phyloP scores from a whole-genome alignment of 1,284 basidiomycete species.

The Macrocybe sp. region DNA sequence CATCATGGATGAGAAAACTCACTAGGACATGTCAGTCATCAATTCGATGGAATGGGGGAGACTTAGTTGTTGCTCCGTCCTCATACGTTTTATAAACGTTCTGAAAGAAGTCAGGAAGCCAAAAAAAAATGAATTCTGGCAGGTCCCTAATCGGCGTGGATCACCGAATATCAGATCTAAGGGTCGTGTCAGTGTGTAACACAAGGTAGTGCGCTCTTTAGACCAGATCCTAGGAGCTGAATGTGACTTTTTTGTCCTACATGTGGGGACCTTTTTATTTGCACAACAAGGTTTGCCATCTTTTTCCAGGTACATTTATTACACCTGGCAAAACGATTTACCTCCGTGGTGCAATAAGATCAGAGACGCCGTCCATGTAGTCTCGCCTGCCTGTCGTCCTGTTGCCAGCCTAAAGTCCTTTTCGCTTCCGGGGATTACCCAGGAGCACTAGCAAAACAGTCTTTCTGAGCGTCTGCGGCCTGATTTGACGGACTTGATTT shows the following conservation, averaged over 20 bases:
- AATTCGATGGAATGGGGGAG: conserved; percentile 35
- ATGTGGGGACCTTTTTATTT: conserved; percentile 26
- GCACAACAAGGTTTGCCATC: conserved; percentile 25
- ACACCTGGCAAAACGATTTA: conserved; percentile 16
- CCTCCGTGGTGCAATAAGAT: conserved; percentile 16
- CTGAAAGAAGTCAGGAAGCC: conserved; percentile 35
- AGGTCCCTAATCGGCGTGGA: conserved; percentile 53
- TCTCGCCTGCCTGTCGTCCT: no score
- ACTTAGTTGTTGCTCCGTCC: conserved; percentile 30
- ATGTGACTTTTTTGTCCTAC: conserved; percentile 15
- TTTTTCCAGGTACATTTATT: conserved; percentile 31
- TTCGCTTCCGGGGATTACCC: no score
- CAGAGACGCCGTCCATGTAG: conserved; percentile 1
- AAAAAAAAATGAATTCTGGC: conserved; percentile 42
- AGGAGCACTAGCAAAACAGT: conserved; percentile 2
- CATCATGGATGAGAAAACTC: conserved; percentile 24
- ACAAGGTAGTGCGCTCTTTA: conserved; percentile 4
- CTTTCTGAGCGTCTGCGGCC: background rate
- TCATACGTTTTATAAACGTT: conserved; percentile 43
- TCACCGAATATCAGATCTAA: conserved; percentile 64
- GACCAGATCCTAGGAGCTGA: conserved; percentile 35
- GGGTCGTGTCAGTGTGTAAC: conserved; percentile 40
- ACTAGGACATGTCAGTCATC: conserved; percentile 65
- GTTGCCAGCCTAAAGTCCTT: no score
- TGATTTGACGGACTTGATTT: conserved; percentile 9